Evolutionary conservation across 352 stramenopile genomes (phyloP), one percentile per base, ranked within the genome.

Genomic region (Aphanomyces cochlioides): DNA sequence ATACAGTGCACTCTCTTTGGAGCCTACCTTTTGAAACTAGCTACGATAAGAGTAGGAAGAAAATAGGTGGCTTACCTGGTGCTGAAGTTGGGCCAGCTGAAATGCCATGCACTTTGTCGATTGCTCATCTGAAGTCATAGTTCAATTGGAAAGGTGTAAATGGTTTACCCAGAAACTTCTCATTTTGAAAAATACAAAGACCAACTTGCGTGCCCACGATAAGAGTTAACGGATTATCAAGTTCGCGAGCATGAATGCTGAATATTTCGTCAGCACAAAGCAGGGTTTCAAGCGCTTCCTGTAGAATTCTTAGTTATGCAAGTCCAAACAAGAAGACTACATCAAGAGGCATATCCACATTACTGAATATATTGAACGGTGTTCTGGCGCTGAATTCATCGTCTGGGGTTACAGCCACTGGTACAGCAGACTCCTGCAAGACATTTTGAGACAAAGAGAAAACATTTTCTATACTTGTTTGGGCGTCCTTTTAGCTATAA

Each of bases 1-100:
- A 28, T 19, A 40, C 1, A 37, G 37, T 10, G 54, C 17, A 41
- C 12, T 61, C 8, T 13, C 13, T 17, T n/a, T n/a, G 19, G 13
- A 37, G 19, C 54, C 17, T 15, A 67, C 59, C 59, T 67, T 67
- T 59, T 40, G 13, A 67, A 57, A 67, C 59, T 67, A 67, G 5
- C 37, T 58, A 2, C 28, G 28, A 28, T 28, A 28, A 28, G 28
- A 28, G 28, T 28, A 28, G 28, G 28, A 28, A 28, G 28, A 28
- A 28, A 28, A 28, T 50, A n/a, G 17, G 43, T n/a, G 43, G 43
- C 54, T 17, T n/a, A 67, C 59, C 59, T 67, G 59, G n/a, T 67
- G 59, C 21, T 67, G 59, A 53, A 67, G 38, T 36, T 67, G 41
- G 1, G 59, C 59, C 1, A 67, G 7, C 21, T 67, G 3, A 56